Conservation (phyloP, 495 filamentous ascomycete genomes). For the Penicillium silybi region DNA sequence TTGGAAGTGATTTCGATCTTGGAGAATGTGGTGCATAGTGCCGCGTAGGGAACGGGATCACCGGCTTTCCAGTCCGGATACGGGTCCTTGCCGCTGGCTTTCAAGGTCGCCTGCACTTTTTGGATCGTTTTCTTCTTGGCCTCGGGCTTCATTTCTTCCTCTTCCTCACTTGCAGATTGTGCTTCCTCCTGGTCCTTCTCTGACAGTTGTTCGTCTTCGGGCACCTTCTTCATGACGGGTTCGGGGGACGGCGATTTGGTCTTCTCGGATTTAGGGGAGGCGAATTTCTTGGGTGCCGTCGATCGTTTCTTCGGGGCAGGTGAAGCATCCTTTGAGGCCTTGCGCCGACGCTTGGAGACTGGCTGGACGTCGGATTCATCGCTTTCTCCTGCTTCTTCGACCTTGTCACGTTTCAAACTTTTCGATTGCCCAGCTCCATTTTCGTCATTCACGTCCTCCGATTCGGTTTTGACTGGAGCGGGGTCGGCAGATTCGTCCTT, state of each 20-base stretch:
- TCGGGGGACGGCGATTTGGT: constrained; percentile 20
- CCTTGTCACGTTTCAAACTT: constrained; percentile 38
- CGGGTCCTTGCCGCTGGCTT: constrained; percentile 63
- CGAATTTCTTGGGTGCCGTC: constrained; percentile 18
- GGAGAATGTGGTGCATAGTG: constrained; percentile 90
- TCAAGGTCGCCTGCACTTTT: constrained; percentile 76
- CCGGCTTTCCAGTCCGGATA: constrained; percentile 93
- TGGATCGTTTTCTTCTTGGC: constrained; percentile 72
- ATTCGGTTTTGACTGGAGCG: not conserved
- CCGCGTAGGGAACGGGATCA: constrained; percentile 88
- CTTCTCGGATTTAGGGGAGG: constrained; percentile 17
- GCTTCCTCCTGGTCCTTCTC: constrained; percentile 49
- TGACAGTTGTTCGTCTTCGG: constrained; percentile 33
- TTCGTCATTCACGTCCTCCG: not conserved
- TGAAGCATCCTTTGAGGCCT: constrained; percentile 9
- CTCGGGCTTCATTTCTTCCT: constrained; percentile 74
- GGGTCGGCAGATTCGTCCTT: not conserved
- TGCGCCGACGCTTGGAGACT: constrained; percentile 41
- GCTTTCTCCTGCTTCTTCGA: constrained; percentile 37
- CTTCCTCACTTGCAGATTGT: constrained; percentile 46
- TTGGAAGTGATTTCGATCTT: constrained; percentile 92
- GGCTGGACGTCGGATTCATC: constrained; percentile 52
- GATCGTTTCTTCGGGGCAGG: constrained; percentile 1
- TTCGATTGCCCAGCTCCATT: constrained; percentile 9
- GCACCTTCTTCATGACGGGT: constrained; percentile 28